Percentiles rank a stretch among this genome's conserved stretches.
Evolutionary conservation across 2,329 filamentous ascomycete genomes (phyloP).

Genomic region (Colletotrichum sp.): DNA sequence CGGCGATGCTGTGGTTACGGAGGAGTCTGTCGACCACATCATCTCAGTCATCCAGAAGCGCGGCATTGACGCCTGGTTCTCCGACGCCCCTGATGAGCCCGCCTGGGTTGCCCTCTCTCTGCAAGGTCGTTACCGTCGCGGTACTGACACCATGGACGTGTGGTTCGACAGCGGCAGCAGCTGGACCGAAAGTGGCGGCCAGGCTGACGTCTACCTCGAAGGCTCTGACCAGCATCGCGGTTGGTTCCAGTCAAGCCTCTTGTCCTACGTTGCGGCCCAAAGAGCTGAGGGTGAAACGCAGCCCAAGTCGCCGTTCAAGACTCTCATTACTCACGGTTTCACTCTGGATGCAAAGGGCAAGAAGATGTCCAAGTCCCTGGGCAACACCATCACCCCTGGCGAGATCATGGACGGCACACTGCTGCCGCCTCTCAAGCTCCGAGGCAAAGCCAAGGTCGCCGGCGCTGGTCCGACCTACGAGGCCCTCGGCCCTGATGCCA

Average conservation of each 20-base stretch:
- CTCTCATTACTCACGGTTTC: constrained; percentile 94
- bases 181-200: constrained; percentile 69
- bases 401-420: constrained; percentile 87
- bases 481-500: constrained; percentile 81
- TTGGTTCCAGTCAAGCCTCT: constrained; percentile 96
- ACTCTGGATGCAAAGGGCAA: constrained; percentile 87
- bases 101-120: constrained; percentile 78
- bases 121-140: constrained; percentile 68
- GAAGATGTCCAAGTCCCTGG: constrained; percentile 98
- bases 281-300: constrained; percentile 33
- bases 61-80: constrained; percentile 95
- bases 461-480: constrained; percentile 56
- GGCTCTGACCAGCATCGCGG: constrained; percentile 95
- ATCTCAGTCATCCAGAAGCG: constrained; percentile 77
- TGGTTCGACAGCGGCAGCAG: constrained; percentile 99
- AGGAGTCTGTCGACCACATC: constrained; percentile 82
- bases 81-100: constrained; percentile 75
- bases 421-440: constrained; percentile 70
- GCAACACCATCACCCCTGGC: constrained; percentile 81
- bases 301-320: constrained; percentile 74
- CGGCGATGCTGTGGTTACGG: constrained; percentile 79
- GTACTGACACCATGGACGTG: constrained; percentile 97
- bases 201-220: constrained; percentile 89
- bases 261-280: constrained; percentile 80
- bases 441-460: constrained; percentile 54